A percentile compares a stretch with the other conserved stretches of the same genome.
Evolutionary conservation across 2,329 filamentous ascomycete genomes (phyloP).

Genomic region (Basipetospora chlamydospora): DNA sequence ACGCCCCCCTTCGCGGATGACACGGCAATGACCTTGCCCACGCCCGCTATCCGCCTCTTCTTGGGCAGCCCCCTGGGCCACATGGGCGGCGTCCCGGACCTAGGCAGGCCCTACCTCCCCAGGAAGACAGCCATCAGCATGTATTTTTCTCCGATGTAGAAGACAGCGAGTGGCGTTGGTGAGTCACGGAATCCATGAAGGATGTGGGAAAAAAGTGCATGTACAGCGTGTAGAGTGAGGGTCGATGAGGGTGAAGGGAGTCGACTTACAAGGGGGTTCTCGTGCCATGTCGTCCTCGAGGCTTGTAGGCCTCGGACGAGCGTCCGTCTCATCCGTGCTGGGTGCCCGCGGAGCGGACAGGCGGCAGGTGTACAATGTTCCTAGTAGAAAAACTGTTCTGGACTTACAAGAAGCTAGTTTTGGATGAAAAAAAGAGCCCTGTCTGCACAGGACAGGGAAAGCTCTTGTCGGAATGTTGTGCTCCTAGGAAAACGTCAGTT

Average conservation of each 20-base stretch:
- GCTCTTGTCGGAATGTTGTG: too few species aligned
- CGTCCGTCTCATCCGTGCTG: constrained; percentile 14
- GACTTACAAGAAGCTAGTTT: too few species aligned
- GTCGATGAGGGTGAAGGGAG: too few species aligned
- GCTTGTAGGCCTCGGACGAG: constrained; percentile 32
- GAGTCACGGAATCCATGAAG: background rate
- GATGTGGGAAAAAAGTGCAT: constrained; percentile 3
- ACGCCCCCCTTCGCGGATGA: constrained; percentile 97
- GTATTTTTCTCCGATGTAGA: background rate
- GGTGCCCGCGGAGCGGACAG: too few species aligned
- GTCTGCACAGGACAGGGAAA: too few species aligned
- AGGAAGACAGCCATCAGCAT: background rate
- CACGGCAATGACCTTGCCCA: constrained; percentile 87
- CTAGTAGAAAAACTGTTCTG: too few species aligned
- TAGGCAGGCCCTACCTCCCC: constrained; percentile 58
- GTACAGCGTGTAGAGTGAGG: too few species aligned
- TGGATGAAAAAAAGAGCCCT: too few species aligned
- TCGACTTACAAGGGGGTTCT: constrained; percentile 73
- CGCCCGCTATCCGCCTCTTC: constrained; percentile 65
- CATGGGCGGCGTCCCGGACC: constrained; percentile 44
- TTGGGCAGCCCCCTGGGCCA: constrained; percentile 65
- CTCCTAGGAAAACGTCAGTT: too few species aligned
- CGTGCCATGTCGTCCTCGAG: constrained; percentile 44
- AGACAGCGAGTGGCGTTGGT: constrained; percentile 2
- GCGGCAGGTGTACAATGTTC: too few species aligned